Evolutionary conservation across 2,329 filamentous ascomycete genomes (phyloP), one percentile per base, ranked within the genome.

Genomic region (Gyromitra esculenta): DNA sequence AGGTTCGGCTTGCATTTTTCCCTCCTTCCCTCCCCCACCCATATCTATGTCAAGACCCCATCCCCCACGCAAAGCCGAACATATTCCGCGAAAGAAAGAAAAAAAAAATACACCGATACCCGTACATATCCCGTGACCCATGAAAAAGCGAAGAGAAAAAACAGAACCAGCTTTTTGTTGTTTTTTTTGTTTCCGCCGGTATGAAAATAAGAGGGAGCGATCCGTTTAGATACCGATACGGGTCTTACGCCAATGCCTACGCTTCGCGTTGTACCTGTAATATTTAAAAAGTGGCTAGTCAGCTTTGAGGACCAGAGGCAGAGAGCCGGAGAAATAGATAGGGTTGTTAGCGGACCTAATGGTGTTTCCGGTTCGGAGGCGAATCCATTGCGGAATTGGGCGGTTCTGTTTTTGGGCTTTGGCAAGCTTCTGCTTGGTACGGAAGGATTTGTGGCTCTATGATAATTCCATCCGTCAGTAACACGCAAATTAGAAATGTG

Each of bases 391-490:
- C 82, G 96, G 96, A 86, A 99, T 97, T 83, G 96, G 96, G 86
- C 96, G 92, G 92, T 99, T 99, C 90, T 98, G 95, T 91, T 97
- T 98, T 90, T 98, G 95, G 86, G 96, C 96, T 90, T 95, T 97
- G 86, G 96, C 96, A 89, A 99, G 94, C 96, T 99, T 99, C 88
- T 96, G 92, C 94, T 99, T 99, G 88, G 94, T 97, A 87, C 94
- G 92, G 94, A 99, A 99, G 86, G 94, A 93, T 92, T 99, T 99
- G 89, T 99, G 94, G 91, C 92, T 95, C 95, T 98, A 86, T 85
- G 78, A 76, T 79, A 52, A 45, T 43, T 35, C 39, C 25, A 60
- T 63, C 54, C 63, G 64, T 77, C 52, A 75, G 71, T 60, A 70
- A 65, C 15, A 65, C 48, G n/a, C 4, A 50, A 39, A 15, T 52